Evolutionary conservation across 306 rosid genomes (phyloP).

Genomic region (Oemleria cerasiformis): DNA sequence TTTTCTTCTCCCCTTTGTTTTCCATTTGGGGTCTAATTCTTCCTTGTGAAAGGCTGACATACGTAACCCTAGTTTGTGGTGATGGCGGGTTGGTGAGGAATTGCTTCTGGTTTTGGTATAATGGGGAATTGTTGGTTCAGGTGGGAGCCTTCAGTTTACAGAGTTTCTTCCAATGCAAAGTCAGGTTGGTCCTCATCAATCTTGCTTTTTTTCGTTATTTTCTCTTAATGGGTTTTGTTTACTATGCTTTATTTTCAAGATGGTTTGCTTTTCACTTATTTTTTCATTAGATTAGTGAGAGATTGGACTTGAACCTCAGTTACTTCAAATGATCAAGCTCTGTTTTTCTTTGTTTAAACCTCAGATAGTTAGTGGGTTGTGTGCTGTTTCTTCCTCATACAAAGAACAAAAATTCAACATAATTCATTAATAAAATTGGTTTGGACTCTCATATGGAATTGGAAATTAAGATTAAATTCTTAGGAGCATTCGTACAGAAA

Average conservation of each 20-base stretch:
- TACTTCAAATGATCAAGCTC: constrained; percentile 4
- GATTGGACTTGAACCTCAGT: not conserved
- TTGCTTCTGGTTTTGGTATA: constrained; percentile 29
- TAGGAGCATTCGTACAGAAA: not conserved
- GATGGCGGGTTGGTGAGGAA: constrained; percentile 44
- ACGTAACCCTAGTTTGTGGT: constrained; percentile 22
- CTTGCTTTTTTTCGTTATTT: not conserved
- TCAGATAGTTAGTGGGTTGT: not conserved
- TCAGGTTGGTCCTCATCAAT: constrained; percentile 54
- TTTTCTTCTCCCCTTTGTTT: not conserved
- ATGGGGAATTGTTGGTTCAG: constrained; percentile 93
- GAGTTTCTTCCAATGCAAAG: constrained; percentile 87
- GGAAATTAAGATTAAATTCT: constrained; percentile 4
- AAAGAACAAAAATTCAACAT: not conserved
- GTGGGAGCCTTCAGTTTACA: constrained; percentile 59
- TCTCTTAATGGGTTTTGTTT: not conserved
- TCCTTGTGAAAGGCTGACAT: constrained; percentile 20
- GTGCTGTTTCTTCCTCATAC: not conserved
- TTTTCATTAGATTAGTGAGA: constrained; percentile 1
- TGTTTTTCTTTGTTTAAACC: constrained; percentile 4
- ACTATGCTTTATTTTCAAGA: not conserved
- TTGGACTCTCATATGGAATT: not conserved
- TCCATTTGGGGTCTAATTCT: constrained; percentile 13
- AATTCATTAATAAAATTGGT: not conserved
- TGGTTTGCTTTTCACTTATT: not conserved